Evolutionary conservation across 108 stramenopile species (phyloP), one percentile per base, ranked within the genome.

Genomic region (Stephanodiscus triporus): DNA sequence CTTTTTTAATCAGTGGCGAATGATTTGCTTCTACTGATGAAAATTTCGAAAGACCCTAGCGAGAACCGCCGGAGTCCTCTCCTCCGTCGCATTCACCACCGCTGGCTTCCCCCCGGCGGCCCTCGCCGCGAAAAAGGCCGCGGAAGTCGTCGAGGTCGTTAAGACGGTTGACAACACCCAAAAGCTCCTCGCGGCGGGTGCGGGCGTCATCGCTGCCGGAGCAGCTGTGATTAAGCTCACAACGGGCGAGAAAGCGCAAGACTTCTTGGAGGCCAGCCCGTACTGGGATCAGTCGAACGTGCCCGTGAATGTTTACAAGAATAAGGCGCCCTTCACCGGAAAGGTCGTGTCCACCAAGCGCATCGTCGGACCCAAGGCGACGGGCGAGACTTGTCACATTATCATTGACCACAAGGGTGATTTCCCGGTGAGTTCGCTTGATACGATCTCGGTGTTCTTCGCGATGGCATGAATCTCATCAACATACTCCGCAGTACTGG

Each of bases 271-370:
- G 85, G 92, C 90, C 9, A 56, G 68, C 56, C 92, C 92, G 19
- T 90, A 91, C 79, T 91, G 49, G 65, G 92, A 93, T 77, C 85
- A 87, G 74, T 75, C 85, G 23, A 87, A 29, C 66, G 73, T 93
- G 43, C 92, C 92, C 49, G 68, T 93, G 40, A 91, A 93, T 68
- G 88, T 87, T 10, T 91, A 86, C 88, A 93, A 93, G 83, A 89
- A 87, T 76, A 91, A 90, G 72, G 72, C 85, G 29, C 92, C 92
- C 10, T 81, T 80, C 57, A 86, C 81, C 34, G 89, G 89, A 22
- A 91, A 91, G 85, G 88, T 93, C 53, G 85, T 93, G 32, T 76
- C 73, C 72, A 87, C 87, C 27, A 91, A 93, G 86, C 78, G 92
- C 47, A 91, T 93, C 48, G 92, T 93, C n/a, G 92, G 92, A 17